phyloP scores from a whole-genome alignment of 1,284 basidiomycete genomes.

The Microbotryum lychnidis-dioicae region DNA sequence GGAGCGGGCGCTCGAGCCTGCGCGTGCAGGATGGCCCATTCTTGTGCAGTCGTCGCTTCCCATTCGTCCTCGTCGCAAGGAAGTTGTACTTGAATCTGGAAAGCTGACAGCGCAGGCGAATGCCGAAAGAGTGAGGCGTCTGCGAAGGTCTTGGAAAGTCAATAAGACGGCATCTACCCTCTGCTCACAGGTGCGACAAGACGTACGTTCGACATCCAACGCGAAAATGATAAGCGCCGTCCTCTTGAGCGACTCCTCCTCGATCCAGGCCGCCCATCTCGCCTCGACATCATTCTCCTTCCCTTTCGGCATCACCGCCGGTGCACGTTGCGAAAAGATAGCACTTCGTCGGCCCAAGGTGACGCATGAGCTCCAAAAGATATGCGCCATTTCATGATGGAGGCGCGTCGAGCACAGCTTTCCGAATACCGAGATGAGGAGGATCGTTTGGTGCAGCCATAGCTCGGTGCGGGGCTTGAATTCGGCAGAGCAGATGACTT shows the following conservation, averaged over 20 bases:
- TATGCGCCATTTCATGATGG: slow-evolving; percentile 33
- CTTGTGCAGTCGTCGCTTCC: slow-evolving; percentile 28
- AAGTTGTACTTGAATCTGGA: slow-evolving; percentile 33
- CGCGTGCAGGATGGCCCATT: slow-evolving; percentile 29
- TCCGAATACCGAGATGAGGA: slow-evolving; percentile 27
- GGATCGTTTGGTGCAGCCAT: slow-evolving; percentile 29
- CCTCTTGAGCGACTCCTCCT: slow-evolving; percentile 32
- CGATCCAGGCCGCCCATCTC: slow-evolving; percentile 32
- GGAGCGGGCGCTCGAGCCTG: slow-evolving; percentile 24
- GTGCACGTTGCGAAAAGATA: slow-evolving; percentile 26
- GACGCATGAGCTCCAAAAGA: slow-evolving; percentile 31
- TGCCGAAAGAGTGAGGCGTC: slow-evolving; percentile 35
- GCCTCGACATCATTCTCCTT: slow-evolving; percentile 24
- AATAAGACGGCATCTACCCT: neutral
- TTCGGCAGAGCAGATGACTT: slow-evolving; percentile 29
- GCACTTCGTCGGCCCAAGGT: slow-evolving; percentile 23
- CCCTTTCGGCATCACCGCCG: slow-evolving; percentile 9
- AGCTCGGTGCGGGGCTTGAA: slow-evolving; percentile 30
- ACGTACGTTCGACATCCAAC: slow-evolving; percentile 33
- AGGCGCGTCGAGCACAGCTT: slow-evolving; percentile 21
- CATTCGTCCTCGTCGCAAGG: slow-evolving; percentile 34
- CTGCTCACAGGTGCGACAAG: neutral
- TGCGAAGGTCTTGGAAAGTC: neutral
- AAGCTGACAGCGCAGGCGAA: slow-evolving; percentile 34
- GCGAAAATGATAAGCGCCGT: slow-evolving; percentile 31